These are phyloP conservation scores for Coniferiporia sulphurascens DNA, from an alignment of 1,284 basidiomycete genomes.

Conservation along the genomic window DNA sequence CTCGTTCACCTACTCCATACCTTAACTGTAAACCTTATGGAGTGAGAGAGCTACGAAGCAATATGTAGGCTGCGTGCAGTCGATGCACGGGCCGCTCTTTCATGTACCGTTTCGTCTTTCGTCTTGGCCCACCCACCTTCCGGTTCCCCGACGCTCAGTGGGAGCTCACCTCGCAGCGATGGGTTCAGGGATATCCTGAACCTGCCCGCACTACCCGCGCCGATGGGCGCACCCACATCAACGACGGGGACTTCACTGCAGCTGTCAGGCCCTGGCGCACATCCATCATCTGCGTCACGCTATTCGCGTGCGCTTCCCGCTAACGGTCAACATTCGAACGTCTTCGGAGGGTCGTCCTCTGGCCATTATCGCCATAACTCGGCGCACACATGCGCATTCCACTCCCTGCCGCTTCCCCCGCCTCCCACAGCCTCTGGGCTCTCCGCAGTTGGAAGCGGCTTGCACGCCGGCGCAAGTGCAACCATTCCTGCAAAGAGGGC, in stretches of 20 bases:
- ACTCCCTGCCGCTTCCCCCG: conserved; percentile 12
- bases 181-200: neutral
- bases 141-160: conserved; percentile 4
- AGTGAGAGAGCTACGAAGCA: conserved; percentile 46
- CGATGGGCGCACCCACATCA: neutral
- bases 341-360: neutral
- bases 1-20: conserved; percentile 45
- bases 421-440: conserved; percentile 10
- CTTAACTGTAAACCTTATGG: conserved; percentile 48
- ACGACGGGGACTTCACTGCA: neutral
- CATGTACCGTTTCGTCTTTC: conserved; percentile 40
- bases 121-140: conserved; percentile 22
- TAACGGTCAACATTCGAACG: neutral
- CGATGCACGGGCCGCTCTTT: conserved; percentile 48
- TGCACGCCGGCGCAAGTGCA: neutral
- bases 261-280: neutral
- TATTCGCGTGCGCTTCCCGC: neutral
- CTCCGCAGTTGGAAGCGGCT: neutral
- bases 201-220: neutral
- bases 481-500: conserved; percentile 8
- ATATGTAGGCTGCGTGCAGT: conserved; percentile 40
- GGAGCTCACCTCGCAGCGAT: neutral
- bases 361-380: neutral
- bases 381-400: neutral
- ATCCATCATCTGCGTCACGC: neutral